phyloP scores from a whole-genome alignment of 805 yeast species.

The Lipomyces mesembrius region DNA sequence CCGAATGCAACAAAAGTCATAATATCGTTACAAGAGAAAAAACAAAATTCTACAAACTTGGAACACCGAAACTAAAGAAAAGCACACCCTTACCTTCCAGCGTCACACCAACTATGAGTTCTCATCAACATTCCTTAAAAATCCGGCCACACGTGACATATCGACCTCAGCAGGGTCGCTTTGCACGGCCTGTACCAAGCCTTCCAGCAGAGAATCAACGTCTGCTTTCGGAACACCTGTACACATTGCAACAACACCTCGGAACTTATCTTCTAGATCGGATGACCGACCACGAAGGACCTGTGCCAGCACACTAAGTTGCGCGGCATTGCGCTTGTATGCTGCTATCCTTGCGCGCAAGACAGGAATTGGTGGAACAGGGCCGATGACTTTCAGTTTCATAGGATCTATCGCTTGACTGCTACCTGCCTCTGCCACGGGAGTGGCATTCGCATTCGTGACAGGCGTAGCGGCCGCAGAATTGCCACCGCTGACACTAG shows the following conservation, averaged over 20 bases:
- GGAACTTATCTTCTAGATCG: conserved; percentile 73
- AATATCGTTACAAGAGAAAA: neutral
- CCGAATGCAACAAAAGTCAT: conserved; percentile 10
- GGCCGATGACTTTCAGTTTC: conserved; percentile 12
- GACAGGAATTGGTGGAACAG: conserved; percentile 56
- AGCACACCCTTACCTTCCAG: neutral
- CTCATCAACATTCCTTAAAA: conserved; percentile 50
- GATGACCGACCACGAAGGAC: conserved; percentile 59
- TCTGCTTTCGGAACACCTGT: conserved; percentile 82
- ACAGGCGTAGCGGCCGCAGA: neutral
- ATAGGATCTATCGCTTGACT: neutral
- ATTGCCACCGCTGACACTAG: neutral
- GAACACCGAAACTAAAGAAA: neutral
- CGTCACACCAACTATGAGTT: conserved; percentile 1
- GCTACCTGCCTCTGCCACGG: neutral
- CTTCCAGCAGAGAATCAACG: conserved; percentile 81
- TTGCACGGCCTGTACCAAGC: conserved; percentile 86
- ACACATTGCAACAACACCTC: conserved; percentile 85
- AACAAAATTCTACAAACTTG: neutral
- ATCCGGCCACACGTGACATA: conserved; percentile 59
- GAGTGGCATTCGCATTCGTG: neutral
- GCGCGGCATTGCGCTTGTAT: conserved; percentile 69
- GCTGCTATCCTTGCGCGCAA: conserved; percentile 81
- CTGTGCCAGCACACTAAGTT: conserved; percentile 57
- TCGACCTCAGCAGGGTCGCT: conserved; percentile 76